These are phyloP conservation scores for Podospora pseudopauciseta DNA, from an alignment of 495 filamentous ascomycete species.

Conservation along the genomic window DNA sequence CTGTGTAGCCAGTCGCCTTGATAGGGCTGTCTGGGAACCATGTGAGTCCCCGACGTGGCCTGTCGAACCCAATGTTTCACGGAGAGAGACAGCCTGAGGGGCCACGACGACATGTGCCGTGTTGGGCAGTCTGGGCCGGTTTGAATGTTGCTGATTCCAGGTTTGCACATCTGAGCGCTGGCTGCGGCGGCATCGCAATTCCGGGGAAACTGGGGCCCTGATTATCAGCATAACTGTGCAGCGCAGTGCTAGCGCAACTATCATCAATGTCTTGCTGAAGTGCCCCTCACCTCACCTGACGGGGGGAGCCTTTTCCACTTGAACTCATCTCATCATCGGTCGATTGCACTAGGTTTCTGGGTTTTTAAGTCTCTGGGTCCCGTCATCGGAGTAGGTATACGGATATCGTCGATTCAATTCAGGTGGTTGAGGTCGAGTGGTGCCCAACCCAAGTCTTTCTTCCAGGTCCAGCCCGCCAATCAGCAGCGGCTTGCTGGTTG, in stretches of 20 bases:
- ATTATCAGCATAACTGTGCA: neutral
- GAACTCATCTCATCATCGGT: neutral
- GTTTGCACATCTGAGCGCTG: neutral
- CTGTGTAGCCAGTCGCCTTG: slow-evolving; percentile 12
- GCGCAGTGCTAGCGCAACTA: neutral
- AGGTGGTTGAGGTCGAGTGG: neutral
- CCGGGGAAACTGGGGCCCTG: neutral
- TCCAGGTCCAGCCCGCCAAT: neutral
- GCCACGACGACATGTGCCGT: neutral
- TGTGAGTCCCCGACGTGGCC: neutral
- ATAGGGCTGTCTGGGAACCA: slow-evolving; percentile 11
- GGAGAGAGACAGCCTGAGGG: neutral
- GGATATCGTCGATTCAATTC: too few species aligned
- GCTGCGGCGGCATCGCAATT: neutral
- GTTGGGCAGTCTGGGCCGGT: neutral
- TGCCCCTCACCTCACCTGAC: neutral
- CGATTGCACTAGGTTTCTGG: neutral
- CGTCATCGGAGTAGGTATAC: too few species aligned
- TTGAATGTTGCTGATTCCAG: neutral
- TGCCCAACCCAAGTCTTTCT: neutral
- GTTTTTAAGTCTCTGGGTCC: too few species aligned
- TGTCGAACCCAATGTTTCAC: slow-evolving; percentile 14
- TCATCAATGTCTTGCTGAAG: neutral
- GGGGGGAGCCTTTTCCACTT: neutral
- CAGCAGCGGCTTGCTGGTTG: too few species aligned